Evolutionary conservation across 805 yeast genomes (phyloP).

Genomic region (Candida nemodendra): DNA sequence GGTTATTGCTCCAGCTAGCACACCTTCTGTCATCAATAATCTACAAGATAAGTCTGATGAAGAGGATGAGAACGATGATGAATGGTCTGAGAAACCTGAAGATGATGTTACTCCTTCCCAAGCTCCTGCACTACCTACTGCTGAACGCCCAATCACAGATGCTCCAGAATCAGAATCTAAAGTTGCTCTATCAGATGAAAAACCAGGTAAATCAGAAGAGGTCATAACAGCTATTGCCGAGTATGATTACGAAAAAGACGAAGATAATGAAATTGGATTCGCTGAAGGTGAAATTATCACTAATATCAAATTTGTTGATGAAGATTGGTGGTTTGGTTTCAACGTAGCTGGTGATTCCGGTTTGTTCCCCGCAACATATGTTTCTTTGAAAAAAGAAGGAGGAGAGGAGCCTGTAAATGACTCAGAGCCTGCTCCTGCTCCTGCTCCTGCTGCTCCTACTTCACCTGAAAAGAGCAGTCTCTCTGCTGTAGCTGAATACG

Average conservation of each 20-base stretch:
- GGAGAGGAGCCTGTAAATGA: slow-evolving; percentile 21
- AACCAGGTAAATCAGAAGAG: slow-evolving; percentile 14
- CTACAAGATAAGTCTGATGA: slow-evolving; percentile 18
- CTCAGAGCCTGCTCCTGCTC: slow-evolving; percentile 23
- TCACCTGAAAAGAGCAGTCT: slow-evolving; percentile 21
- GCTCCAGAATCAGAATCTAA: slow-evolving; percentile 19
- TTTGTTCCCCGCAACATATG: slow-evolving; percentile 58
- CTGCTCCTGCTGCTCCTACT: no score
- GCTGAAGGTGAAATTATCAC: slow-evolving; percentile 63
- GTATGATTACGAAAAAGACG: slow-evolving; percentile 75
- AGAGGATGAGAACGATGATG: slow-evolving; percentile 20
- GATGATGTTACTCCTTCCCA: slow-evolving; percentile 27
- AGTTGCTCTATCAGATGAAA: slow-evolving; percentile 21
- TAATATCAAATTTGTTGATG: slow-evolving; percentile 69
- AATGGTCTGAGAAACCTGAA: slow-evolving; percentile 20
- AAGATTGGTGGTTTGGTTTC: slow-evolving; percentile 63
- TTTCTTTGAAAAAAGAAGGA: slow-evolving; percentile 33
- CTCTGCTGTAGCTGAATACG: slow-evolving; percentile 66
- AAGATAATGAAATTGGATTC: slow-evolving; percentile 71
- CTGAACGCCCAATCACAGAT: slow-evolving; percentile 9
- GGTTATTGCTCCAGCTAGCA: slow-evolving; percentile 12
- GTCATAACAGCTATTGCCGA: slow-evolving; percentile 64
- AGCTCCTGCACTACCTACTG: slow-evolving; percentile 28
- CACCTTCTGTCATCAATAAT: slow-evolving; percentile 10
- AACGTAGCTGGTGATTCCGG: slow-evolving; percentile 45